These are phyloP conservation scores for Pseudomassariella vexata DNA, from an alignment of 2,329 filamentous ascomycete species.

Conservation along the genomic window DNA sequence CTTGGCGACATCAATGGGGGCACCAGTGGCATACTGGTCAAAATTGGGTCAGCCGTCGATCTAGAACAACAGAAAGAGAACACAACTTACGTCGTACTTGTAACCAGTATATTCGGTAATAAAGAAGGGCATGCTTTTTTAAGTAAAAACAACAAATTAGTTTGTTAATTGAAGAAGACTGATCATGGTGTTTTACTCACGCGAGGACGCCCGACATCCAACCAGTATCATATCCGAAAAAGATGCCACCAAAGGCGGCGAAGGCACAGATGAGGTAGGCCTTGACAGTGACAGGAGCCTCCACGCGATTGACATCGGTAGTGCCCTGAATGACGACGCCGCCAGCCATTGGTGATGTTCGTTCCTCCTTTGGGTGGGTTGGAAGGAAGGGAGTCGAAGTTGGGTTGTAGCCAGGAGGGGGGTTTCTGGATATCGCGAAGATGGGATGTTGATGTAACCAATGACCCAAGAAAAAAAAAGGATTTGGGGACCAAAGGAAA, in stretches of 20 bases:
- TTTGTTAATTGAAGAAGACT: no score
- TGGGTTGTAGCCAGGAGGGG: background rate
- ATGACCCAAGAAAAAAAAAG: no score
- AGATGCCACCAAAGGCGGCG: slow-evolving; percentile 29
- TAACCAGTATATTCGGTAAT: slow-evolving; percentile 34
- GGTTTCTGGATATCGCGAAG: no score
- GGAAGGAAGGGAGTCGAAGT: background rate
- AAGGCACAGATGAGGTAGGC: slow-evolving; percentile 34
- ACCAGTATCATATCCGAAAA: slow-evolving; percentile 35
- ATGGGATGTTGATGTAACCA: no score
- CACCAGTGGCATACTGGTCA: slow-evolving; percentile 11
- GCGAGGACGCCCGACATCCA: slow-evolving; percentile 46
- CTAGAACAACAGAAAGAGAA: no score
- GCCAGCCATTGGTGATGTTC: slow-evolving; percentile 19
- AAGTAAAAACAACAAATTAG: no score
- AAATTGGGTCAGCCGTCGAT: no score
- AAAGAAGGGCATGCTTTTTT: slow-evolving; percentile 32
- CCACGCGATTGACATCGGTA: slow-evolving; percentile 46
- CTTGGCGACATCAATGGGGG: slow-evolving; percentile 17
- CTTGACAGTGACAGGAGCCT: slow-evolving; percentile 52
- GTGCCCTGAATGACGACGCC: slow-evolving; percentile 28
- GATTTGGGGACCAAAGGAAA: no score
- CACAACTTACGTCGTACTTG: slow-evolving; percentile 23
- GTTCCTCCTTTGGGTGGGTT: slow-evolving; percentile 1
- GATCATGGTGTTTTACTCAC: no score